A percentile compares a stretch with the other conserved stretches of the same genome.
phyloP scores from a whole-genome alignment of 306 rosid species.

The Hippophae tibetana region DNA sequence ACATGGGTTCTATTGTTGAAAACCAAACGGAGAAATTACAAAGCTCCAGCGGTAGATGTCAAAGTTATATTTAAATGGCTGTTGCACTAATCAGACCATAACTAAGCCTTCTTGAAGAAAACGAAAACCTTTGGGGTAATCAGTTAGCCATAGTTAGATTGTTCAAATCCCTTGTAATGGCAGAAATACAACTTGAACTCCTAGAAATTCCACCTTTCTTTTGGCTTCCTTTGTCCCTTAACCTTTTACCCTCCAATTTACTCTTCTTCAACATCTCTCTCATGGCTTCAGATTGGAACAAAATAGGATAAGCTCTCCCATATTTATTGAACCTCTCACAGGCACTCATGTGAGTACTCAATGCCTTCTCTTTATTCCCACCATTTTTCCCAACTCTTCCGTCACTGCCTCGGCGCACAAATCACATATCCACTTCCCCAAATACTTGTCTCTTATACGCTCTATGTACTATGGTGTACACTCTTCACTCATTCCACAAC shows the following conservation, averaged over 20 bases:
- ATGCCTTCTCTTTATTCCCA: slow-evolving; percentile 65
- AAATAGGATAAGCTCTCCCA: slow-evolving; percentile 75
- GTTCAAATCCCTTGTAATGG: slow-evolving; percentile 57
- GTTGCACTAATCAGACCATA: too few species aligned
- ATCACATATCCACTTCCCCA: slow-evolving; percentile 74
- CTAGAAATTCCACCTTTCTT: slow-evolving; percentile 61
- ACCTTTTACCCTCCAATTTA: slow-evolving; percentile 37
- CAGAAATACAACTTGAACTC: slow-evolving; percentile 87
- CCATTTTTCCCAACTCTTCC: slow-evolving; percentile 70
- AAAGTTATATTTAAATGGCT: too few species aligned
- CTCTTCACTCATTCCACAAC: slow-evolving; percentile 95
- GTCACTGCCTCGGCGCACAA: slow-evolving; percentile 81
- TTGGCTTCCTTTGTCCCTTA: slow-evolving; percentile 42
- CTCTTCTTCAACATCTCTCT: slow-evolving; percentile 78
- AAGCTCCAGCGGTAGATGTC: too few species aligned
- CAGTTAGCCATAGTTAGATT: slow-evolving; percentile 40
- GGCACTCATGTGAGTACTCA: slow-evolving; percentile 62
- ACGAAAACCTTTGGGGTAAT: background rate
- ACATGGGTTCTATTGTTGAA: too few species aligned
- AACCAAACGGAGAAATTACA: too few species aligned
- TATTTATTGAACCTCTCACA: slow-evolving; percentile 74
- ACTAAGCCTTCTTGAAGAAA: too few species aligned
- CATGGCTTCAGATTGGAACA: slow-evolving; percentile 87
- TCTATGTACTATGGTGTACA: slow-evolving; percentile 79
- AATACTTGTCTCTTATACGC: slow-evolving; percentile 46